Evolutionary conservation across 495 filamentous ascomycete genomes (phyloP), one percentile per base, ranked within the genome.

Genomic region (Cercophora samala): DNA sequence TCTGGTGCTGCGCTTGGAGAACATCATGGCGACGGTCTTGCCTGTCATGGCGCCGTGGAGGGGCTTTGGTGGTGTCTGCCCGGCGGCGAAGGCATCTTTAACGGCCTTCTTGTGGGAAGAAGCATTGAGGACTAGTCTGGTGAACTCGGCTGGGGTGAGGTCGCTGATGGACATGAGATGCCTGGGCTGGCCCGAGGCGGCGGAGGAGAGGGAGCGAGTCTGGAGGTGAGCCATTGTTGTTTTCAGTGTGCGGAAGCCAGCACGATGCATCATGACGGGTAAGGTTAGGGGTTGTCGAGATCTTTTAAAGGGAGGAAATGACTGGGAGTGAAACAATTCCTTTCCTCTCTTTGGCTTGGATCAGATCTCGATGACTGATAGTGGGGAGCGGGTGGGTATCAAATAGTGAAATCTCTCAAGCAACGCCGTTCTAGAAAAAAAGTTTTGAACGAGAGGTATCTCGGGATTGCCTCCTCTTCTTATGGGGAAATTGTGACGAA

Each of bases 161-260:
- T 99, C 93, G 55, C 88, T 88, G 72, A 97, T 95, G 56, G 93
- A 93, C 72, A 97, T 87, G 26, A 99, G 84, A 83, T 97, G 95
- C 26, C 92, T 88, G 59, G 89, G 91, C 37, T 29, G 26, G 19
- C 83, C 79, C 65, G 73, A 56, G 69, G 66, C 51, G 68, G 65
- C 37, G 68, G 64, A 70, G 63, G 77, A 73, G 18, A 76, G 54
- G 60, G 72, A 64, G 8, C 75, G 70, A 58, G 68, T 56, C 58
- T 77, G 75, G 17, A 73, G 56, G 0, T 67, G 67, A 37, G 65
- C 65, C 54, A 72, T 69, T 63, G 70, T 62, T 53, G 70, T 67
- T 66, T 72, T 70, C 63, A 70, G 32, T 13, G 67, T 68, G 64
- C 73, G 73, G 63, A 61, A 64, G 22, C 69, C 68, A 51, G 70